A percentile compares a stretch with the other conserved stretches of the same genome.
These are phyloP conservation scores for Gleditsia sinensis DNA, from an alignment of 306 rosid genomes.

Conservation along the genomic window DNA sequence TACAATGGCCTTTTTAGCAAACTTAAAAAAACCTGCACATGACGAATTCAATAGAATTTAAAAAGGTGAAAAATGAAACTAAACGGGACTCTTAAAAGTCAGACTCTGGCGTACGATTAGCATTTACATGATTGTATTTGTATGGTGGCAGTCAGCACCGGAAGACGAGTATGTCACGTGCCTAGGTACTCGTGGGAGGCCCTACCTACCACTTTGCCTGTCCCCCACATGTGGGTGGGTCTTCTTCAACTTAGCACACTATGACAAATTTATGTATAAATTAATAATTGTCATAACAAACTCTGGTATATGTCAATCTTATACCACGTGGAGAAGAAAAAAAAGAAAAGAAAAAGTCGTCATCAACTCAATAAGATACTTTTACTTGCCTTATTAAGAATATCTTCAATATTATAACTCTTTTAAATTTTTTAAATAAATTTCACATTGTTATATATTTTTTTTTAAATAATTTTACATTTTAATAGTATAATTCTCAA, in stretches of 20 bases:
- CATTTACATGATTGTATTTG: constrained; percentile 31
- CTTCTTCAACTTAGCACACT: neutral
- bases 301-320: no score
- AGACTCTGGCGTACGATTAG: constrained; percentile 19
- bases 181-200: constrained; percentile 50
- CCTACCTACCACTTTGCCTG: constrained; percentile 64
- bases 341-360: no score
- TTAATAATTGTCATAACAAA: no score
- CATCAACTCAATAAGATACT: no score
- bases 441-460: no score
- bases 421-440: no score
- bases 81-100: neutral
- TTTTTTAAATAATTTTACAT: no score
- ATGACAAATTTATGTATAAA: no score
- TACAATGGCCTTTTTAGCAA: constrained; percentile 33
- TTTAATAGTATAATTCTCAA: no score
- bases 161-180: constrained; percentile 71
- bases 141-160: constrained; percentile 55
- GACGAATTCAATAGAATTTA: constrained; percentile 8
- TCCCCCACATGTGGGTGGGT: constrained; percentile 62
- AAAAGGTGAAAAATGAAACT: neutral
- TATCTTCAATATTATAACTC: no score
- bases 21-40: constrained; percentile 43
- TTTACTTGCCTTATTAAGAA: no score
- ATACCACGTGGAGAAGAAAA: no score